A percentile compares a stretch with the other conserved stretches of the same genome.
Evolutionary conservation across 2,329 filamentous ascomycete species (phyloP).

Genomic region (Microascus cirrosus): DNA sequence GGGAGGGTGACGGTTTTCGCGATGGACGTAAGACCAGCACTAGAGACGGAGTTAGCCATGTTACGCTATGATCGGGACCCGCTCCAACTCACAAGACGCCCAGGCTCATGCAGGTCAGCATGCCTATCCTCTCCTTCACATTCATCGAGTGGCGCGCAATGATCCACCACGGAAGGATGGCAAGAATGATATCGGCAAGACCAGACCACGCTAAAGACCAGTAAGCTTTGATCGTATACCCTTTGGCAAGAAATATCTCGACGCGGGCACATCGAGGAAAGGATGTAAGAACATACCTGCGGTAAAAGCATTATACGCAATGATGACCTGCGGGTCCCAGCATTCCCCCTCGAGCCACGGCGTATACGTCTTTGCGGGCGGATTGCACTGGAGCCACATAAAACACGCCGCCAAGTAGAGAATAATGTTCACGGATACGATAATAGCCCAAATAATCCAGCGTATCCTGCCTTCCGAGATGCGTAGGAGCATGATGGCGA

Average conservation of each 20-base stretch:
- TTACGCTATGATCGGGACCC: neutral
- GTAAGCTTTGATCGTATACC: neutral
- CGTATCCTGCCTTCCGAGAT: slow-evolving; percentile 13
- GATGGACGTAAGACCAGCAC: slow-evolving; percentile 19
- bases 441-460: slow-evolving; percentile 19
- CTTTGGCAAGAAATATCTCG: neutral
- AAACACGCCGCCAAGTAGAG: slow-evolving; percentile 1
- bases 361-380: neutral
- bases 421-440: slow-evolving; percentile 17
- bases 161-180: slow-evolving; percentile 27
- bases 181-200: slow-evolving; percentile 24
- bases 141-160: slow-evolving; percentile 26
- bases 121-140: slow-evolving; percentile 26
- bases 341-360: slow-evolving; percentile 1
- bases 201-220: slow-evolving; percentile 17
- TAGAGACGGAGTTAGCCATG: slow-evolving; percentile 5
- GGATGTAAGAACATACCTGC: slow-evolving; percentile 2
- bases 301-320: slow-evolving; percentile 7
- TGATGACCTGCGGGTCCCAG: slow-evolving; percentile 1
- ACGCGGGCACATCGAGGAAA: neutral
- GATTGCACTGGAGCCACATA: slow-evolving; percentile 4
- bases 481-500: slow-evolving; percentile 23
- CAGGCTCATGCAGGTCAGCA: slow-evolving; percentile 29
- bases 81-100: slow-evolving; percentile 22
- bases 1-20: slow-evolving; percentile 17